These are phyloP conservation scores for Sclerotinia borealis DNA, from an alignment of 2,329 filamentous ascomycete species.

Conservation along the genomic window DNA sequence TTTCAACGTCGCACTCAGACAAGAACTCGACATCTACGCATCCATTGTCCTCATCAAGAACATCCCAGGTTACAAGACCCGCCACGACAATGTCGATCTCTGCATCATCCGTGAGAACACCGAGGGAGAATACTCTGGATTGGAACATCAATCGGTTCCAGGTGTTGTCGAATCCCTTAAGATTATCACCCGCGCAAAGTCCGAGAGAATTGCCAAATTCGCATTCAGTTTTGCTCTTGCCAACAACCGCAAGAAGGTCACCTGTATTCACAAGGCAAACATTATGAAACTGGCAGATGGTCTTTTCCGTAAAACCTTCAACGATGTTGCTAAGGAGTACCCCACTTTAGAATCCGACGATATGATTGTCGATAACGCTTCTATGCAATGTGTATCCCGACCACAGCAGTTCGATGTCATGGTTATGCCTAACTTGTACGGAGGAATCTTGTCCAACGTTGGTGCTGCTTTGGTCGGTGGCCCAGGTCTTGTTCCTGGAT, in stretches of 20 bases:
- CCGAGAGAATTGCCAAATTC: conserved; percentile 98
- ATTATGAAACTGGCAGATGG: conserved; percentile 99
- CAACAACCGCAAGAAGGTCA: conserved; percentile 99
- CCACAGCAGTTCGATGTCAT: conserved; percentile 99
- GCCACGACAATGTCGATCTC: conserved; percentile 94
- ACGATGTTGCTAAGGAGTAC: conserved; percentile 88
- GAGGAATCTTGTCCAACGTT: conserved; percentile 98
- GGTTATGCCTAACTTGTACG: conserved; percentile 99
- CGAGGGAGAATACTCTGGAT: conserved; percentile 97
- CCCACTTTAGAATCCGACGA: conserved; percentile 94
- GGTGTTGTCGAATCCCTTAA: conserved; percentile 99
- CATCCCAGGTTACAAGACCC: conserved; percentile 96
- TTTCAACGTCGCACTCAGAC: conserved; percentile 98
- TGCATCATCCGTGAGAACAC: conserved; percentile 99
- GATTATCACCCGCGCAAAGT: conserved; percentile 99
- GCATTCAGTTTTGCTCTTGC: conserved; percentile 96
- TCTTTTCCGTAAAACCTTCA: conserved; percentile 97
- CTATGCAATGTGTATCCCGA: conserved; percentile 94
- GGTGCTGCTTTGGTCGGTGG: conserved; percentile 95
- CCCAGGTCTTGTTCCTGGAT: conserved; percentile 93
- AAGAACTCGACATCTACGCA: conserved; percentile 99
- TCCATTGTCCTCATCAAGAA: conserved; percentile 98
- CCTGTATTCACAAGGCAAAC: conserved; percentile 99
- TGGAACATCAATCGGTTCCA: conserved; percentile 95
- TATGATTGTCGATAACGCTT: conserved; percentile 99